Evolutionary conservation across 495 filamentous ascomycete species (phyloP).

Genomic region (Penicillium bovifimosum): DNA sequence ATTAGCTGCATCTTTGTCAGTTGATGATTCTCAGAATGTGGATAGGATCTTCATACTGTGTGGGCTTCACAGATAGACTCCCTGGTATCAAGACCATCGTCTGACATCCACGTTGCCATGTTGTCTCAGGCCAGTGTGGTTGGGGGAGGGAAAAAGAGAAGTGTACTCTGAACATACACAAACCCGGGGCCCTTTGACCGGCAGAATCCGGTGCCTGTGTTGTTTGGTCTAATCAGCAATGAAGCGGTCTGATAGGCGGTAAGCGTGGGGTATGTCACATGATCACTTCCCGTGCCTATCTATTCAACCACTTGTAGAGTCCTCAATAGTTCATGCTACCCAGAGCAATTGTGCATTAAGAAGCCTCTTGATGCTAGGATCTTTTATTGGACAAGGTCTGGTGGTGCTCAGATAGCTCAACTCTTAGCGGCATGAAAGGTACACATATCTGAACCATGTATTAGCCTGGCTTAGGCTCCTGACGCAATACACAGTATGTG

Average conservation of each 20-base stretch:
- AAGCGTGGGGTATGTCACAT: background rate
- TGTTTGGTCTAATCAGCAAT: background rate
- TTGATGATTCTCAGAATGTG: background rate
- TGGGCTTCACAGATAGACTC: conserved; percentile 20
- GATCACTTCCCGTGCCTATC: background rate
- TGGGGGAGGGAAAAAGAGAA: background rate
- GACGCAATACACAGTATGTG: too few species aligned
- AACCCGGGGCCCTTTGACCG: background rate
- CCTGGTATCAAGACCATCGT: conserved; percentile 2
- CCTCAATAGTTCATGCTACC: too few species aligned
- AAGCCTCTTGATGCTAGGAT: too few species aligned
- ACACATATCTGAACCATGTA: too few species aligned
- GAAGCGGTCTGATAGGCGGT: background rate
- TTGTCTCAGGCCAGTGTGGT: background rate
- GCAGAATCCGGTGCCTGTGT: background rate
- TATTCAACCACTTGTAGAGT: too few species aligned
- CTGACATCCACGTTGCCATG: conserved; percentile 10
- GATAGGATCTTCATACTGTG: background rate
- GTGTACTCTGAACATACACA: conserved; percentile 4
- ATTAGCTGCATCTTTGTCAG: conserved; percentile 26
- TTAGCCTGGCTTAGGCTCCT: too few species aligned
- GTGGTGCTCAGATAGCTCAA: too few species aligned
- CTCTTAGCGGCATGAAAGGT: too few species aligned
- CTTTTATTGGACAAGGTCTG: too few species aligned
- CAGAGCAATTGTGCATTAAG: too few species aligned